Conservation (phyloP, 257 asterid species). For the Voacanga thouarsii region DNA sequence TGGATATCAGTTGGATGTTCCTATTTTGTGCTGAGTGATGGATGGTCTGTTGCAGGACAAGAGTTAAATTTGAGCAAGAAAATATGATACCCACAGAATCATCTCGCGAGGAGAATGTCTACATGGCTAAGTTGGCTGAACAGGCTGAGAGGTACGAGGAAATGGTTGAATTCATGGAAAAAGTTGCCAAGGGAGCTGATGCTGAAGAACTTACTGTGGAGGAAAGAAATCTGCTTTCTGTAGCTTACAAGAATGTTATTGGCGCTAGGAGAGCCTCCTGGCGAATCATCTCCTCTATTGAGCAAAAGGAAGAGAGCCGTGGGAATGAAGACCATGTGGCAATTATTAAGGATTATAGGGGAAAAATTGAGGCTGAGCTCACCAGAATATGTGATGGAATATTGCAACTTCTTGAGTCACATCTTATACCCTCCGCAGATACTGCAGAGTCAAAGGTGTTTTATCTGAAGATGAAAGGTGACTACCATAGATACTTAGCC, state of each 20-base stretch:
- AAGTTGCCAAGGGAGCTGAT: constrained; percentile 14
- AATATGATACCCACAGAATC: constrained; percentile 1
- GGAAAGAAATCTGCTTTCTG: constrained; percentile 31
- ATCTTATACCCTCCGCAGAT: constrained; percentile 25
- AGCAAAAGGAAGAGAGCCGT: constrained; percentile 30
- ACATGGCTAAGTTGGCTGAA: constrained; percentile 34
- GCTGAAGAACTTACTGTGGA: constrained; percentile 27
- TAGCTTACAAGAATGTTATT: constrained; percentile 32
- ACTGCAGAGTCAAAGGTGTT: constrained; percentile 33
- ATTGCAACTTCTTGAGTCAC: constrained; percentile 23
- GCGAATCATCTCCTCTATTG: constrained; percentile 33
- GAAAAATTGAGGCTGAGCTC: constrained; percentile 29
- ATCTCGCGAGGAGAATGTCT: constrained; percentile 29
- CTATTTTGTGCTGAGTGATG: not conserved
- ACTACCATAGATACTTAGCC: constrained; percentile 29
- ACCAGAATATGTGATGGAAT: constrained; percentile 33
- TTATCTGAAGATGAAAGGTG: constrained; percentile 38
- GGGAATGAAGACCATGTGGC: constrained; percentile 27
- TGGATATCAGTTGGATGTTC: not conserved
- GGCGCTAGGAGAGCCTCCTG: constrained; percentile 37
- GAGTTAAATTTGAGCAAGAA: not conserved
- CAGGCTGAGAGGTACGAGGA: constrained; percentile 36
- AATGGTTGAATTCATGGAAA: constrained; percentile 37
- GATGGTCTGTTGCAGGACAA: not conserved
- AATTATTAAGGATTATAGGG: constrained; percentile 23